These are phyloP conservation scores for Colletotrichum australisinense DNA, from an alignment of 2,329 filamentous ascomycete species.

Conservation along the genomic window DNA sequence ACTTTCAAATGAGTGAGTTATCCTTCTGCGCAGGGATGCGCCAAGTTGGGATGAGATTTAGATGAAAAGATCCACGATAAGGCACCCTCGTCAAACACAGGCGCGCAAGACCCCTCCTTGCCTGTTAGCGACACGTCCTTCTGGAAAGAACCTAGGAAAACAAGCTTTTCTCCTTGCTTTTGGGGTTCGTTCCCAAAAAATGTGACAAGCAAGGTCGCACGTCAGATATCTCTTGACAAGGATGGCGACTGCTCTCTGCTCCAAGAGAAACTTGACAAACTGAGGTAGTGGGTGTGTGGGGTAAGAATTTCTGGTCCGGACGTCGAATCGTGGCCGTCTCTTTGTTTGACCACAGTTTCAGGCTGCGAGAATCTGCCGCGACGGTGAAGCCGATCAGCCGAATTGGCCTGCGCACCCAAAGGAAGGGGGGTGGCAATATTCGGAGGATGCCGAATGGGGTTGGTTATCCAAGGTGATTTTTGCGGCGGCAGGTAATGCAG, in stretches of 20 bases:
- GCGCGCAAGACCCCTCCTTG: background rate
- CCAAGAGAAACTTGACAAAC: background rate
- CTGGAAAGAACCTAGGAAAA: background rate
- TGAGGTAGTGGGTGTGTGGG: background rate
- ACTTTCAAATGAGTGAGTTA: background rate
- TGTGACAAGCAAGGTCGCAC: background rate
- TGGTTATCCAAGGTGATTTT: too few species aligned
- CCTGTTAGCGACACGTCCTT: background rate
- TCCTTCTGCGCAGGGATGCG: background rate
- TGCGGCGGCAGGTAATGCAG: background rate
- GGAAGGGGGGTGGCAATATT: too few species aligned
- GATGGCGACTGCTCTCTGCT: background rate
- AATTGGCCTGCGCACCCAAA: background rate
- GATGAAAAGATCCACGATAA: background rate
- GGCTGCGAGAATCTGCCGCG: constrained; percentile 15
- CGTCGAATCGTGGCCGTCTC: background rate
- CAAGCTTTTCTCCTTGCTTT: background rate
- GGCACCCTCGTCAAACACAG: background rate
- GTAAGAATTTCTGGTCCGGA: background rate
- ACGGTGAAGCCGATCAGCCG: constrained; percentile 20
- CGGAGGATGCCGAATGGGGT: background rate
- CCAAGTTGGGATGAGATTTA: background rate
- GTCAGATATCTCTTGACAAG: background rate
- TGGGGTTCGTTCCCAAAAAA: background rate
- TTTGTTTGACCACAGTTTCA: constrained; percentile 34